Base-by-base conservation (phyloP, 352 stramenopile genomes). In the Phytophthora tentaculata region DNA sequence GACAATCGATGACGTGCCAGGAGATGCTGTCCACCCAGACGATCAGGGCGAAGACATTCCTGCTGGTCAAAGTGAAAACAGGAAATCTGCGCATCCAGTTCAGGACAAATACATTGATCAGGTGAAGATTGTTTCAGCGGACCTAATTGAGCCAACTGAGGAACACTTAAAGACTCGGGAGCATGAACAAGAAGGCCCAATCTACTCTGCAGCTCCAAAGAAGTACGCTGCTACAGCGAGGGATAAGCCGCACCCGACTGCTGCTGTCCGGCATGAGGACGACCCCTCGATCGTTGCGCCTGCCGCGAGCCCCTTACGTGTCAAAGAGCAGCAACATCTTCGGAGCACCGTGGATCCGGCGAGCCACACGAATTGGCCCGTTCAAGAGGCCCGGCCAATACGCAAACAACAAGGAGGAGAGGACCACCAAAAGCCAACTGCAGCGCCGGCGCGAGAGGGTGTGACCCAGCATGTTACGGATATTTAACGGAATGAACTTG, bases 401-500 rank as follows among this genome's bases (percentile, higher is more conserved):
- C n/a, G n/a, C n/a, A n/a, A n/a, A 16, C 24, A 58, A n/a, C 52
- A 26, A 39, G 12, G 12, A 39, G 35, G 16, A 28, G 7, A 12
- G 28, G 19, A 49, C 9, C 14, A 64, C 26, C 26, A 54, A 12
- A 51, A 58, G 24, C 14, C 19, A 35, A 9, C 23, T n/a, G 39
- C 16, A 19, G 13, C 39, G 16, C 39, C 39, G 0, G 39, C 16
- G 39, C 24, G 39, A 24, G 43, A 59, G 52, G 48, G 44, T 23
- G 14, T 56, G 51, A 52, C 37, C 20, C 52, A 64, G 37, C 65
- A 64, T 52, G 64, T 64, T 63, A 68, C 45, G 47, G 47, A 69
- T 73, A 73, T 73, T 73, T 73, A 73, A 64, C 43, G 57, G 43
- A 14, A 61, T 22, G 47, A 65, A 66, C 28, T 35, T 51, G 43